A percentile compares a stretch with the other conserved stretches of the same genome.
Evolutionary conservation across 2,329 filamentous ascomycete genomes (phyloP).

Genomic region (Orbilia brochopaga): DNA sequence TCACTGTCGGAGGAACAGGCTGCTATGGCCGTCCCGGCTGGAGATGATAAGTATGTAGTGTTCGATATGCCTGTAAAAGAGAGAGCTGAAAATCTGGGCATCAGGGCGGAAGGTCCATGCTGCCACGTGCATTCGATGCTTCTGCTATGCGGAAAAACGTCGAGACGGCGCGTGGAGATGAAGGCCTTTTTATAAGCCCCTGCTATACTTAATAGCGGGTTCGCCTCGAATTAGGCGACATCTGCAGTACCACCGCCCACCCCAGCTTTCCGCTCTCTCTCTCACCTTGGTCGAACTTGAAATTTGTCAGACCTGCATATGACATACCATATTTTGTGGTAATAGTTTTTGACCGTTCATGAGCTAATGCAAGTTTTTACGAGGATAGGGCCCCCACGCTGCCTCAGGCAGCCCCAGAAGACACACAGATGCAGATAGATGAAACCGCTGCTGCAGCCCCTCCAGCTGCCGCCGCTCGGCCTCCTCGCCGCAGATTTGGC

Average conservation of each 20-base stretch:
- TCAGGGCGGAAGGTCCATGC: neutral
- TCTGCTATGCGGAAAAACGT: neutral
- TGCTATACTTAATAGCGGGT: neutral
- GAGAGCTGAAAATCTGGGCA: neutral
- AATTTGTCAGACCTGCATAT: slow-evolving; percentile 1
- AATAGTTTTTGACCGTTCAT: too few relatives aligned
- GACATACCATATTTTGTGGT: neutral
- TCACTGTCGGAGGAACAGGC: neutral
- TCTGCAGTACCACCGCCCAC: neutral
- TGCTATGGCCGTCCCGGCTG: neutral
- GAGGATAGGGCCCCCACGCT: neutral
- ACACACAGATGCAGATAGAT: slow-evolving; percentile 33
- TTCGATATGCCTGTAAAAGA: neutral
- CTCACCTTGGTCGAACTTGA: neutral
- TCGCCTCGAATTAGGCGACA: too few relatives aligned
- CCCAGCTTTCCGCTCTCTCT: neutral
- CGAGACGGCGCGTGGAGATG: neutral
- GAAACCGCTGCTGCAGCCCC: slow-evolving; percentile 18
- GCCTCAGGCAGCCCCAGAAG: slow-evolving; percentile 13
- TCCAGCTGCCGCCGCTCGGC: slow-evolving; percentile 18
- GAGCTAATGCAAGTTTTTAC: neutral
- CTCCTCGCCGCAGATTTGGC: slow-evolving; percentile 5
- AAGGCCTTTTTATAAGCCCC: neutral
- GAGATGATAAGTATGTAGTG: slow-evolving; percentile 25
- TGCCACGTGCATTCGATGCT: neutral